A percentile compares a stretch with the other conserved stretches of the same genome.
phyloP scores from a whole-genome alignment of 2,329 filamentous ascomycete species.

The Alternaria triticimaculans region DNA sequence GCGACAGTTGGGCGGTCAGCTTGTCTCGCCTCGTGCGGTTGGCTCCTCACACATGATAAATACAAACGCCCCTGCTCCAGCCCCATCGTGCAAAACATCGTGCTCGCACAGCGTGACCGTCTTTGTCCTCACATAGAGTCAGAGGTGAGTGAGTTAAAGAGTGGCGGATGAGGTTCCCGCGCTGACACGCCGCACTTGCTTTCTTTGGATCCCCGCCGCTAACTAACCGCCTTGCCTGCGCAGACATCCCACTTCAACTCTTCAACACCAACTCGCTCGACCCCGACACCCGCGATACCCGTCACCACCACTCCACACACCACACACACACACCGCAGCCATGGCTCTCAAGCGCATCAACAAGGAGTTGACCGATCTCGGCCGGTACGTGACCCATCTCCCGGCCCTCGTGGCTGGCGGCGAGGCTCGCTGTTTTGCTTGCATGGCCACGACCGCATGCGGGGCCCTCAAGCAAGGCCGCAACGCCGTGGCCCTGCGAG shows the following conservation, averaged over 20 bases:
- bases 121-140: constrained; percentile 7
- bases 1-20: constrained; percentile 22
- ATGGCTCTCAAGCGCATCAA: constrained; percentile 96
- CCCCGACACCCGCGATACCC: constrained; percentile 14
- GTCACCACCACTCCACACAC: constrained; percentile 19
- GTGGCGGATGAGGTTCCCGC: constrained; percentile 37
- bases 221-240: constrained; percentile 39
- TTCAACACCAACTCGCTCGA: constrained; percentile 40
- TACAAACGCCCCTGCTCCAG: constrained; percentile 22
- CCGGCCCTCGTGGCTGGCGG: constrained; percentile 12
- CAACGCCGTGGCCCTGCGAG: constrained; percentile 18
- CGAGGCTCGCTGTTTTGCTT: constrained; percentile 41
- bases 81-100: constrained; percentile 10
- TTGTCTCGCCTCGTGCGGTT: constrained; percentile 28
- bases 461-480: constrained; percentile 34
- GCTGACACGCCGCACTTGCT: constrained; percentile 46
- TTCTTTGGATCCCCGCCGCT: constrained; percentile 33
- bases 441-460: constrained; percentile 47
- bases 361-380: constrained; percentile 90
- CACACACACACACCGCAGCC: constrained; percentile 32
- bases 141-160: constrained; percentile 27
- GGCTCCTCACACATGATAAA: constrained; percentile 31
- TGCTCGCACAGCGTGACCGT: constrained; percentile 8
- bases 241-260: constrained; percentile 47
- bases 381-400: constrained; percentile 67